Percentiles rank a stretch among this genome's conserved stretches.
These are phyloP conservation scores for Candida hispaniensis DNA, from an alignment of 805 yeast genomes.

Conservation along the genomic window DNA sequence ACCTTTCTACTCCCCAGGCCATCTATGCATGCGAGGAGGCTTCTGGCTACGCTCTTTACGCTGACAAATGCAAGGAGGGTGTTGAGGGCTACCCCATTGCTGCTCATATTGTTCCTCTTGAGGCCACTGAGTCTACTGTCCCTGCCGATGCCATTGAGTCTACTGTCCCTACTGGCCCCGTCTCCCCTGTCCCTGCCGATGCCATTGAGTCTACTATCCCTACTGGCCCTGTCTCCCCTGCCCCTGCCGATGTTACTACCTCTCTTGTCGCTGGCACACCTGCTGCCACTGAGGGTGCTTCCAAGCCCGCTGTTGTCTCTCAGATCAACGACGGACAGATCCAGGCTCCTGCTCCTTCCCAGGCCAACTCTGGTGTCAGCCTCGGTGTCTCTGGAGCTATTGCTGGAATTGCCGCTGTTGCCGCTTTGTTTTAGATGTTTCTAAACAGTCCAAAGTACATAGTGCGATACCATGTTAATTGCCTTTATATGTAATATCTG, in stretches of 20 bases:
- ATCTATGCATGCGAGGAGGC: constrained; percentile 14
- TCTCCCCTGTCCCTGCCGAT: constrained; percentile 12
- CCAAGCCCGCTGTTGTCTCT: constrained; percentile 4
- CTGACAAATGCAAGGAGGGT: constrained; percentile 7
- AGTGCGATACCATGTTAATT: too few relatives aligned
- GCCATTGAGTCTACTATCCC: constrained; percentile 6
- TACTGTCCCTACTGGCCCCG: constrained; percentile 8
- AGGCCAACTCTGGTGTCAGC: constrained; percentile 14
- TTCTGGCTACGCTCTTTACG: constrained; percentile 3
- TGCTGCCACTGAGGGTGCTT: constrained; percentile 1
- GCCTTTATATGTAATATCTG: too few relatives aligned
- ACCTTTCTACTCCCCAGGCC: too few relatives aligned
- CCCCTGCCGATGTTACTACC: constrained; percentile 6
- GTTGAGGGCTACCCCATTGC: constrained; percentile 9
- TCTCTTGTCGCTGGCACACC: constrained; percentile 13
- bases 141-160: constrained; percentile 1
- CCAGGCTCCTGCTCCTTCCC: constrained; percentile 8
- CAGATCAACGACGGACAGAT: constrained; percentile 15
- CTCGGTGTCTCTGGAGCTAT: constrained; percentile 14
- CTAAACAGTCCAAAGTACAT: too few relatives aligned
- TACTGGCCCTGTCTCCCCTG: constrained; percentile 14
- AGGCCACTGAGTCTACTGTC: constrained; percentile 1
- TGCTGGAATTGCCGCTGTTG: constrained; percentile 14
- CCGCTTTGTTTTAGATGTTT: too few relatives aligned
- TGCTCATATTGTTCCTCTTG: too few relatives aligned